phyloP scores from a whole-genome alignment of 257 asterid genomes.

The Echites panduratus region DNA sequence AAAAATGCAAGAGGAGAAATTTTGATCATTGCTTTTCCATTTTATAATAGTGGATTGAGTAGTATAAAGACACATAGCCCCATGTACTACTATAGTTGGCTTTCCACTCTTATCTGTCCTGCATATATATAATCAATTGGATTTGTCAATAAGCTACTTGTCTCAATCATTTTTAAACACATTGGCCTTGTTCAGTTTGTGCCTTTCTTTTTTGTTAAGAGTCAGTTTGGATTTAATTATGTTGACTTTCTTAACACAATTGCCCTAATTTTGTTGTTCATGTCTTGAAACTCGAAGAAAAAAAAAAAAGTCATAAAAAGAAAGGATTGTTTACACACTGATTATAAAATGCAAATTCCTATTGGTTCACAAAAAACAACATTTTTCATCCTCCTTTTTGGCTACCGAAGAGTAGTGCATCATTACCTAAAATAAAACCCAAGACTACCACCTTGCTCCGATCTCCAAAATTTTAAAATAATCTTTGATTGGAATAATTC shows the following conservation, averaged over 20 bases:
- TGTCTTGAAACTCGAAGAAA: too few species aligned
- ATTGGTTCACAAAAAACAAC: not conserved
- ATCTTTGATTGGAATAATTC: not conserved
- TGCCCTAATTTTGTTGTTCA: not conserved
- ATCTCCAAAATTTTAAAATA: not conserved
- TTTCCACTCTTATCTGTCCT: conserved; percentile 8
- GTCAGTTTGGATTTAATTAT: conserved; percentile 9
- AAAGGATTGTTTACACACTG: not conserved
- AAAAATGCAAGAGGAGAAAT: conserved; percentile 7
- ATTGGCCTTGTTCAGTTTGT: not conserved
- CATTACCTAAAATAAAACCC: not conserved
- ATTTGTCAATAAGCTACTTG: conserved; percentile 20
- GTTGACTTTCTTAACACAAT: conserved; percentile 3
- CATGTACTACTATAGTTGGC: not conserved
- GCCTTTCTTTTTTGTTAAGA: not conserved
- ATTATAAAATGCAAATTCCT: conserved; percentile 1
- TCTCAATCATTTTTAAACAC: conserved; percentile 24
- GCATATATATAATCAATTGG: conserved; percentile 2
- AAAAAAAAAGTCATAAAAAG: not conserved
- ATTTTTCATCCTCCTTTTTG: not conserved
- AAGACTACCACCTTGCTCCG: not conserved
- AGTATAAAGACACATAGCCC: conserved; percentile 15
- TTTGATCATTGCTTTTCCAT: conserved; percentile 1
- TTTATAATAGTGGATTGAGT: conserved; percentile 7
- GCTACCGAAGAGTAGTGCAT: not conserved